These are phyloP conservation scores for Thermoascus crustaceus DNA, from an alignment of 2,329 filamentous ascomycete genomes.

Conservation along the genomic window DNA sequence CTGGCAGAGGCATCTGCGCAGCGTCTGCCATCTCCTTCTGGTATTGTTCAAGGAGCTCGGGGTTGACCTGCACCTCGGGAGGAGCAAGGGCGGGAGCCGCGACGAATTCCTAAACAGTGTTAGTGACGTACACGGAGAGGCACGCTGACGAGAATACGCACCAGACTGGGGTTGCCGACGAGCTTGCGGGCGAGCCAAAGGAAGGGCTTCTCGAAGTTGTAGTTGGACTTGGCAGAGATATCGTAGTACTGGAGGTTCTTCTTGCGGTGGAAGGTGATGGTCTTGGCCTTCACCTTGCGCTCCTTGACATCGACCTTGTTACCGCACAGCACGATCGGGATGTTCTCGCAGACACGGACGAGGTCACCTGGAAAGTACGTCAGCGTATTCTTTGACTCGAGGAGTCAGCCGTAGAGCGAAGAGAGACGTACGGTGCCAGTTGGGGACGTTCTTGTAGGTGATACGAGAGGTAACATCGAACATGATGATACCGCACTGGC, in stretches of 20 bases:
- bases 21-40: conserved; percentile 81
- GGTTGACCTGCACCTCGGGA: conserved; percentile 83
- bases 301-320: conserved; percentile 99
- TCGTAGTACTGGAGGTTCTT: conserved; percentile 99
- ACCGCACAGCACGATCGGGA: conserved; percentile 93
- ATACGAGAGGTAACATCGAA: conserved; percentile 99
- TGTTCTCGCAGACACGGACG: conserved; percentile 98
- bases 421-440: conserved; percentile 89
- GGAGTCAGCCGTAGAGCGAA: background rate
- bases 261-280: conserved; percentile 99
- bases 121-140: conserved; percentile 9
- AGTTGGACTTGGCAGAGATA: conserved; percentile 99
- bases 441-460: conserved; percentile 99
- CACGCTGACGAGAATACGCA: conserved; percentile 40
- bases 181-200: conserved; percentile 98
- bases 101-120: conserved; percentile 71
- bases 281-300: conserved; percentile 99
- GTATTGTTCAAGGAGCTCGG: conserved; percentile 72
- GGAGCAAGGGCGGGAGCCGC: conserved; percentile 90
- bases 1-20: conserved; percentile 75
- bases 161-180: conserved; percentile 80
- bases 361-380: conserved; percentile 63
- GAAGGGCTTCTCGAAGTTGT: conserved; percentile 99
- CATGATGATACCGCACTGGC: conserved; percentile 99
- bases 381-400: no score